A percentile compares a stretch with the other conserved stretches of the same genome.
phyloP scores from a whole-genome alignment of 345 rosid species.

The Arabidopsis suecica region DNA sequence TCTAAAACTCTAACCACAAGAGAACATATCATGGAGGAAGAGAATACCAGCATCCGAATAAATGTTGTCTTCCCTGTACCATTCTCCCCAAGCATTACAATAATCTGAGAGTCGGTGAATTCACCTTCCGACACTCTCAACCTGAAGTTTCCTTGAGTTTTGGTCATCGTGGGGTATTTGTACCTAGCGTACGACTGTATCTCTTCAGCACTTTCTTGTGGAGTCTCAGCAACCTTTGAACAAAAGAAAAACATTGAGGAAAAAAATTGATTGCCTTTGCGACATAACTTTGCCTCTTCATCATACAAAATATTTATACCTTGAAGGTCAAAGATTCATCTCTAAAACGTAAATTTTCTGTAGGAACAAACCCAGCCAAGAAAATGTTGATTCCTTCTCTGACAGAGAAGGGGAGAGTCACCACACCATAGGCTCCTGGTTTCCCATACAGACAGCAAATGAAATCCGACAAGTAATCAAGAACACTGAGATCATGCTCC shows the following conservation, averaged over 20 bases:
- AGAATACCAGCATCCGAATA: conserved; percentile 92
- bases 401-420: conserved; percentile 96
- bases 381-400: conserved; percentile 97
- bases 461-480: conserved; percentile 96
- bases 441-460: conserved; percentile 97
- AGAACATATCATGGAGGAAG: conserved; percentile 14
- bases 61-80: conserved; percentile 99
- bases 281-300: conserved; percentile 2
- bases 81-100: conserved; percentile 99
- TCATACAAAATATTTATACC: conserved; percentile 51
- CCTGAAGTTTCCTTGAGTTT: conserved; percentile 84
- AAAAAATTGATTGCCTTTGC: not conserved
- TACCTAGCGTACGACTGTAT: conserved; percentile 95
- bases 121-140: conserved; percentile 91
- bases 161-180: conserved; percentile 89
- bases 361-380: conserved; percentile 96
- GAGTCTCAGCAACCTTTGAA: conserved; percentile 96
- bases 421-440: conserved; percentile 99
- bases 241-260: conserved; percentile 27
- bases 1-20: conserved; percentile 4
- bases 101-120: conserved; percentile 97
- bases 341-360: conserved; percentile 89
- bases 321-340: conserved; percentile 94
- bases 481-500: conserved; percentile 98
- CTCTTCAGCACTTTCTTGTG: conserved; percentile 90